Percentiles rank a stretch among this genome's conserved stretches.
Conservation (phyloP, 2,329 filamentous ascomycete species). For the Pseudogymnoascus destructans region DNA sequence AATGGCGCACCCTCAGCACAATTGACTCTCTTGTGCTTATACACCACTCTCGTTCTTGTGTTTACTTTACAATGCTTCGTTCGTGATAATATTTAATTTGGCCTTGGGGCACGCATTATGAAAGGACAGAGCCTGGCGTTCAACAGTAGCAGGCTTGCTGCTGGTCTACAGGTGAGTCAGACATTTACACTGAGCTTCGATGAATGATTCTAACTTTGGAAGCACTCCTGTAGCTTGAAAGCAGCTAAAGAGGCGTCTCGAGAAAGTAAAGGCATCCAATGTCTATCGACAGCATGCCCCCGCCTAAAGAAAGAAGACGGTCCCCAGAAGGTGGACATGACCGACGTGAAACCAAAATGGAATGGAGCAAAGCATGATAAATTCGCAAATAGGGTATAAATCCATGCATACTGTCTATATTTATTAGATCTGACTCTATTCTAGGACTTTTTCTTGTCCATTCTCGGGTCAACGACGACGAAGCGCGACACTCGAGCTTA, state of each 20-base stretch:
- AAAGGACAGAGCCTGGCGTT: conserved; percentile 23
- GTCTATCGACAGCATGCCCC: conserved; percentile 11
- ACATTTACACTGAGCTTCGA: not conserved
- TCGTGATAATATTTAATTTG: conserved; percentile 5
- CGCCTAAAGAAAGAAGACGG: conserved; percentile 20
- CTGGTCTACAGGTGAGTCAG: conserved; percentile 25
- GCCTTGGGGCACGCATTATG: conserved; percentile 22
- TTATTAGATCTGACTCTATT: conserved; percentile 11
- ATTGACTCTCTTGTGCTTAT: not conserved
- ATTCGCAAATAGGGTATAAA: conserved; percentile 34
- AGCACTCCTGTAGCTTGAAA: conserved; percentile 1
- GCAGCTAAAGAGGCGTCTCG: not conserved
- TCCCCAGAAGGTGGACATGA: conserved; percentile 20
- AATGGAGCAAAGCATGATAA: conserved; percentile 36
- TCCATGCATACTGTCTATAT: not conserved
- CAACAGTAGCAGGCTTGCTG: conserved; percentile 24
- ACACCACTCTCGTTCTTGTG: not conserved
- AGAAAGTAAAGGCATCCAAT: conserved; percentile 13
- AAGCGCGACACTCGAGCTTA: conserved; percentile 89
- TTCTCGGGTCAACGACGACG: conserved; percentile 78
- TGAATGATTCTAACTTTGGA: conserved; percentile 15
- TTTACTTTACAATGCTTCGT: not conserved
- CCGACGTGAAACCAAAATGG: conserved; percentile 21
- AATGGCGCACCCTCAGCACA: conserved; percentile 1
- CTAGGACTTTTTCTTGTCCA: conserved; percentile 73